phyloP scores from a whole-genome alignment of 352 stramenopile species.

The Pythium biforme region DNA sequence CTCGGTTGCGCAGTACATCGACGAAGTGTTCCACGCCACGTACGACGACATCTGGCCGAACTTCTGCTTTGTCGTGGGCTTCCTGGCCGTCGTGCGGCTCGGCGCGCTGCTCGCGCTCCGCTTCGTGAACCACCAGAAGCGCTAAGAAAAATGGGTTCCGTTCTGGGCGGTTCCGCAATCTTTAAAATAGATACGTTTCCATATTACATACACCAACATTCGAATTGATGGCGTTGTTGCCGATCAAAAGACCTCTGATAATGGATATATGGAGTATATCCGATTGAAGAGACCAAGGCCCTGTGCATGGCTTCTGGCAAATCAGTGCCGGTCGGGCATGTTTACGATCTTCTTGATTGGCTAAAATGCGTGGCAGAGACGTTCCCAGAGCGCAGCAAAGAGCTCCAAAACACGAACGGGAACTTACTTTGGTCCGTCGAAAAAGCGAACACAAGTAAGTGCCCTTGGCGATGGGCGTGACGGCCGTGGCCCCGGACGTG shows the following conservation, averaged over 20 bases:
- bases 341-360: slow-evolving; percentile 14
- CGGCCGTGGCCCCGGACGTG: slow-evolving; percentile 1
- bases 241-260: too few relatives aligned
- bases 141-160: background rate
- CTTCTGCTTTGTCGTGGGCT: slow-evolving; percentile 38
- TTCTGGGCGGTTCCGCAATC: background rate
- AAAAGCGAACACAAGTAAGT: too few relatives aligned
- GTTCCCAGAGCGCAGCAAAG: background rate
- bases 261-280: too few relatives aligned
- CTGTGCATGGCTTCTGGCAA: background rate
- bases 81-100: slow-evolving; percentile 46
- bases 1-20: slow-evolving; percentile 57
- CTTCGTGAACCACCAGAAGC: slow-evolving; percentile 57
- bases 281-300: background rate
- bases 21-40: slow-evolving; percentile 46
- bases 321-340: background rate
- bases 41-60: slow-evolving; percentile 50
- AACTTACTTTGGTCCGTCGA: too few relatives aligned
- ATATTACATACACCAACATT: background rate
- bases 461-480: slow-evolving; percentile 2
- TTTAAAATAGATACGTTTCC: background rate
- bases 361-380: slow-evolving; percentile 22
- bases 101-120: slow-evolving; percentile 44
- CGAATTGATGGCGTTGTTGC: too few relatives aligned
- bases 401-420: slow-evolving; percentile 3